Base-by-base conservation (phyloP, 305 asterid species). In the Ajuga reptans region DNA sequence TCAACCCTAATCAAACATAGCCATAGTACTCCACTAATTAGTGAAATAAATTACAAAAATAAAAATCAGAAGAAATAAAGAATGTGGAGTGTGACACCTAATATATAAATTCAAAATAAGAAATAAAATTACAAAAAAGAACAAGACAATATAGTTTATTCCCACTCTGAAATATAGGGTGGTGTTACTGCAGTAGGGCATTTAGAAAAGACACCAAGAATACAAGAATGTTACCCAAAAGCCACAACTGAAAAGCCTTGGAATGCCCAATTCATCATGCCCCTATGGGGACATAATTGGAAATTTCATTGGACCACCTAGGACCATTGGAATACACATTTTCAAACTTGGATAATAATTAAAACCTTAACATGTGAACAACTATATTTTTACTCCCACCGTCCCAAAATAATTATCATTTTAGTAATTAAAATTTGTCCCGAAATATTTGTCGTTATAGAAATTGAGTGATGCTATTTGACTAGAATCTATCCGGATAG, bases 221-320 rank as follows among this genome's bases (percentile, higher is more conserved):
- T 37, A 24, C 54, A 55, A 51, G 77, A 75, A 79, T 79, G 83
- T 75, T 72, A 68, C 58, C 66, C 66, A 74, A 77, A 78, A 80
- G 77, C 63, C 72, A 59, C 74, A 77, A 72, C 34, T 50, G 51
- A 77, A 54, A 63, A 66, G 75, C 83, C 77, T 80, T 69, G 84
- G 78, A 84, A 80, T 72, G 72, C 72, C 73, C 73, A 78, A 78
- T 39, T 55, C 71, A 77, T 75, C 57, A 75, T 79, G 64, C 69
- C 75, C 78, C 73, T 72, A 76, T 39, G 74, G 84, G 81, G 74
- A 76, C 82, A 76, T 67, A 73, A 70, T 61, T 63, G 76, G 78
- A 56, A 74, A 10, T 72, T 33, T 24, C 75, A 71, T 74, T 69
- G 84, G 84, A 81, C 85, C 78, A 74, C 85, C 37, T 69, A 37